Base-by-base conservation (phyloP, 306 rosid species). In the Vigna radiata region DNA sequence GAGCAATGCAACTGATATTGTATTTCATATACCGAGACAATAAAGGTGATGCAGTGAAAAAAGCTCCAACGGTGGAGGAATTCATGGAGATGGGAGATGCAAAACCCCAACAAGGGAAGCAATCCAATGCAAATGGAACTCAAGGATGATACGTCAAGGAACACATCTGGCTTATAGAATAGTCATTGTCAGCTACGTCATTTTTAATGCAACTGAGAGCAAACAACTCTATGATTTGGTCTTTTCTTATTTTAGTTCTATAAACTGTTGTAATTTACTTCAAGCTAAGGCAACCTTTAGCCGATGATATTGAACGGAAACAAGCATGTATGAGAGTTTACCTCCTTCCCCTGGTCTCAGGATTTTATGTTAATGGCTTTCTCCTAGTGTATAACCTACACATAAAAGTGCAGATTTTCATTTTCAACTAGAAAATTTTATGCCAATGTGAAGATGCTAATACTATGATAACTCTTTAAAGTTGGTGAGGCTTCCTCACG, bases 1-100 rank as follows among this genome's bases (percentile, higher is more conserved):
- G 97, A 60, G 16, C 88, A 56, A 10, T 83, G 56, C 97, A 92
- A 87, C 85, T 95, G 31, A 67, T 92, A 29, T 41, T 95, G 84
- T 95, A 95, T 84, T 72, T 87, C 84, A 79, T 92, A 62, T 95
- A 89, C 90, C 91, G 86, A 33, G 83, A 64, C 67, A 75, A 77
- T 17, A 79, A 82, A 67, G 84, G 77, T 44, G 72, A 8, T 72
- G 13, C 81, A 47, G 66, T 70, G 64, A 84, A 89, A 67, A 82
- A 90, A 73, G 62, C 77, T 53, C 52, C 43, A 19, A 71, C 53
- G 11, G 87, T 59, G 41, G 92, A 82, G 13, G 81, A 46, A 53
- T 77, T 84, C 6, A 7, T 90, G 80, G 97, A 92, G 53, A 75
- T 88, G 86, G 92, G 97, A 4, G 23, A 86, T 14, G 77, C 83